Base-by-base conservation (phyloP, 108 stramenopile species). In the Skeletonema menzelii region DNA sequence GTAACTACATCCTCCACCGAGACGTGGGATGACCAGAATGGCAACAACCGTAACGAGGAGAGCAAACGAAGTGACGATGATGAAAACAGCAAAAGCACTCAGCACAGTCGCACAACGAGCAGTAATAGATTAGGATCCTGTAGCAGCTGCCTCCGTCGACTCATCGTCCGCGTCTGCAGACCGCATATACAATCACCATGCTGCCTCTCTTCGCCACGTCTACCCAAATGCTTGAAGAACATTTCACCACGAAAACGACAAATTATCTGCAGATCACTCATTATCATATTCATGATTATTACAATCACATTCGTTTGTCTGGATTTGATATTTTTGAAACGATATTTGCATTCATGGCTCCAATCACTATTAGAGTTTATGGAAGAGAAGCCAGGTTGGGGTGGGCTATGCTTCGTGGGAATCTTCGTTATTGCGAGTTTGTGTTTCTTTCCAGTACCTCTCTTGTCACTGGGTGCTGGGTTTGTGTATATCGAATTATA, bases 271-370 rank as follows among this genome's bases (percentile, higher is more conserved):
- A 49, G 79, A 20, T 59, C 64, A 1, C 63, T 74, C 58, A 80
- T 80, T 8, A 80, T 80, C 32, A 38, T 62, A 20, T 70, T 80
- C 69, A 80, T 80, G 79, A 80, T 80, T 15, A 65, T 80, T 15
- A 80, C 79, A 24, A 80, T 80, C 31, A 80, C 73, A 8, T 80
- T 80, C 47, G 70, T 68, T 1, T 38, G 69, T 1, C 55, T 80
- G 24, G 79, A 80, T 56, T 34, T 80, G 26, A 63, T 80, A n/a
- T 69, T 80, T 12, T 24, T 80, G 15, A 72, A 80, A 44, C 30
- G 49, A 59, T 80, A 74, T 40, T 67, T 80, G 19, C 37, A 74
- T 26, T 62, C 64, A 0, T 80, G 79, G 79, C 69, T 80, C 1
- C 68, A 63, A 6, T 27, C 38, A 17, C 44, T 34, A 14, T 26